phyloP scores from a whole-genome alignment of 345 rosid species.

The Sonneratia caseolaris region DNA sequence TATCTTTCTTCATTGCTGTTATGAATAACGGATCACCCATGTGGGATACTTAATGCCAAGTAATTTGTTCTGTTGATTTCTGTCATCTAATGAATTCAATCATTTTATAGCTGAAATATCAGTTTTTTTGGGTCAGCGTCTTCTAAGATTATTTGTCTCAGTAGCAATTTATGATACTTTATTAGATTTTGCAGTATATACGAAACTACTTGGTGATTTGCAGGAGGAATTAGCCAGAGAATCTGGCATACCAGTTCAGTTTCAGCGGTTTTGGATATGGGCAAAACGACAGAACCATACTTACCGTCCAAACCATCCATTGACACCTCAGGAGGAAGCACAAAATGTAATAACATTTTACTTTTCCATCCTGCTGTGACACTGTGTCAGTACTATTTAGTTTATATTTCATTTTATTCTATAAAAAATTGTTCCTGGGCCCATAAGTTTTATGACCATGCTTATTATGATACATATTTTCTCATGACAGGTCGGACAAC shows the following conservation, averaged over 20 bases:
- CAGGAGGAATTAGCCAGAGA: slow-evolving; percentile 97
- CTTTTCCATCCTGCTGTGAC: not conserved
- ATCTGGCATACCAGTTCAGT: slow-evolving; percentile 79
- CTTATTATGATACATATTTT: not conserved
- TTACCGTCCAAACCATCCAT: slow-evolving; percentile 86
- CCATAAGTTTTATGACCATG: not conserved
- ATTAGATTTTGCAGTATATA: not conserved
- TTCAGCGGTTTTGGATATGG: slow-evolving; percentile 94
- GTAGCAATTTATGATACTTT: not conserved
- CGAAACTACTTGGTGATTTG: slow-evolving; percentile 8
- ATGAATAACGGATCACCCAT: no score
- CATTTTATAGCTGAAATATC: no score
- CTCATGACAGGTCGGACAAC: slow-evolving; percentile 70
- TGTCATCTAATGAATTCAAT: no score
- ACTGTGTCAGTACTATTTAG: not conserved
- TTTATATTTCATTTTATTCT: not conserved
- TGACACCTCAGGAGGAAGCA: slow-evolving; percentile 73
- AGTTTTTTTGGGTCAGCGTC: not conserved
- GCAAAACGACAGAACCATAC: slow-evolving; percentile 97
- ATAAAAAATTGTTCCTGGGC: not conserved
- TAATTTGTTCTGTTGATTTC: no score
- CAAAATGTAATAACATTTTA: slow-evolving; percentile 43
- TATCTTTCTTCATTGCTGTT: no score
- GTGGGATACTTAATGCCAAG: no score
- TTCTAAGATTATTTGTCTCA: not conserved